These are phyloP conservation scores for Hevea brasiliensis DNA, from an alignment of 345 rosid genomes.

Conservation along the genomic window DNA sequence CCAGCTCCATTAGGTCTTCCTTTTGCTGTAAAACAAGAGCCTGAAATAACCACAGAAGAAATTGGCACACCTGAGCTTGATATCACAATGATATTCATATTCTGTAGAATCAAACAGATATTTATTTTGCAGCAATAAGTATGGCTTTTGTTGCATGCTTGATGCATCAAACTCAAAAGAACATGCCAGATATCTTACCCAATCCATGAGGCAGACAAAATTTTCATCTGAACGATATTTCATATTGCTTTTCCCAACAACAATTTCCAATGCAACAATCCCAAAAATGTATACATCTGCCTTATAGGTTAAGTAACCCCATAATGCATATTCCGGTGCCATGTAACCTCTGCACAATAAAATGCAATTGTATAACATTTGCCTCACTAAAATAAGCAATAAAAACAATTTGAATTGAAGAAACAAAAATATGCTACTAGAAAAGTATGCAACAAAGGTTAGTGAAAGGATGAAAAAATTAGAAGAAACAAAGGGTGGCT, in stretches of 20 bases:
- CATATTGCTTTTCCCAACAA: slow-evolving; percentile 38
- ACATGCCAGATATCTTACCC: slow-evolving; percentile 30
- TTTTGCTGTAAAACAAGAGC: slow-evolving; percentile 28
- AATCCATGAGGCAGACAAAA: slow-evolving; percentile 45
- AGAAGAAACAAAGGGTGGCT: slow-evolving; percentile 9
- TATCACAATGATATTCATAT: too few species aligned
- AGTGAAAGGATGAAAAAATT: not conserved
- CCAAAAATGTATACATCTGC: slow-evolving; percentile 65
- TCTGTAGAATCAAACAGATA: too few species aligned
- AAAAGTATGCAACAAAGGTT: too few species aligned
- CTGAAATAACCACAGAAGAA: slow-evolving; percentile 15
- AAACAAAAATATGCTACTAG: too few species aligned
- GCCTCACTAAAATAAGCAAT: too few species aligned
- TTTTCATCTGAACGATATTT: slow-evolving; percentile 31
- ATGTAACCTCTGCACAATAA: slow-evolving; percentile 44
- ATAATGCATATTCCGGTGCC: slow-evolving; percentile 57
- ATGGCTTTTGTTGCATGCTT: too few species aligned
- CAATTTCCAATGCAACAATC: slow-evolving; percentile 48
- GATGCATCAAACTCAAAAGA: too few species aligned
- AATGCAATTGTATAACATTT: not conserved
- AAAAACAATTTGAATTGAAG: too few species aligned
- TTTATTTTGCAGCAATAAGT: too few species aligned
- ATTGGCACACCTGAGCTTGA: too few species aligned
- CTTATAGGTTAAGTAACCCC: slow-evolving; percentile 50
- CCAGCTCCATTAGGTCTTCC: slow-evolving; percentile 29